These are phyloP conservation scores for Candida glaebosa DNA, from an alignment of 805 yeast genomes.

Conservation along the genomic window DNA sequence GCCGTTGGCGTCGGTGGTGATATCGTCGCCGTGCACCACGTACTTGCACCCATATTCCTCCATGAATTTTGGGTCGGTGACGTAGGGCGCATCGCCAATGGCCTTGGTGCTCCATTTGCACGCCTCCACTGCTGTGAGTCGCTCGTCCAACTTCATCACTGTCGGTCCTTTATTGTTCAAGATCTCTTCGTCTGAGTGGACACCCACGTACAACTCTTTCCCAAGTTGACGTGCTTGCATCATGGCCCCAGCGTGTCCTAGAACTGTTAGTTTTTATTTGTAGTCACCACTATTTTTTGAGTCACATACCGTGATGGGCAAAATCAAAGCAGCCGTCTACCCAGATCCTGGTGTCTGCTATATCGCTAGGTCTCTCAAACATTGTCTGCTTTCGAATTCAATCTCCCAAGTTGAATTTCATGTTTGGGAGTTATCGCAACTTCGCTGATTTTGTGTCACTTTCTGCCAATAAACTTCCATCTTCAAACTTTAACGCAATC, in stretches of 20 bases:
- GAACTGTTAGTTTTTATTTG: slow-evolving; percentile 11
- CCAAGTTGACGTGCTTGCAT: slow-evolving; percentile 88
- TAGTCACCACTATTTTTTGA: too few species aligned
- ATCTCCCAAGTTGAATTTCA: not conserved
- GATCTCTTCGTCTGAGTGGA: slow-evolving; percentile 90
- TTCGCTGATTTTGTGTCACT: not conserved
- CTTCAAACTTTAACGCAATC: not conserved
- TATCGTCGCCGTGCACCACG: slow-evolving; percentile 99
- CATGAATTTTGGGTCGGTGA: slow-evolving; percentile 81
- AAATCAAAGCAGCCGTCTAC: slow-evolving; percentile 98
- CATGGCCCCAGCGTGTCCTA: slow-evolving; percentile 90
- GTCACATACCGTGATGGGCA: slow-evolving; percentile 87
- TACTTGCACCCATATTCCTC: slow-evolving; percentile 71
- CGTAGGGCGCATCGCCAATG: slow-evolving; percentile 84
- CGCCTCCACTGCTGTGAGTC: slow-evolving; percentile 81
- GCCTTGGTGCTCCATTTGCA: slow-evolving; percentile 84
- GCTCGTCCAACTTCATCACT: slow-evolving; percentile 80
- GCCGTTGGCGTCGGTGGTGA: slow-evolving; percentile 94
- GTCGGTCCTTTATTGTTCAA: slow-evolving; percentile 84
- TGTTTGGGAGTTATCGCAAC: not conserved
- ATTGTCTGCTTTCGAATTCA: slow-evolving; percentile 15
- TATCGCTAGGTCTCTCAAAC: slow-evolving; percentile 41
- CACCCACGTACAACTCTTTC: slow-evolving; percentile 73
- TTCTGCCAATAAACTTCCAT: not conserved
- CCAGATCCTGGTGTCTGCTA: slow-evolving; percentile 66